Conservation (phyloP, 208 protist genomes). For the Leishmania aethiopica region DNA sequence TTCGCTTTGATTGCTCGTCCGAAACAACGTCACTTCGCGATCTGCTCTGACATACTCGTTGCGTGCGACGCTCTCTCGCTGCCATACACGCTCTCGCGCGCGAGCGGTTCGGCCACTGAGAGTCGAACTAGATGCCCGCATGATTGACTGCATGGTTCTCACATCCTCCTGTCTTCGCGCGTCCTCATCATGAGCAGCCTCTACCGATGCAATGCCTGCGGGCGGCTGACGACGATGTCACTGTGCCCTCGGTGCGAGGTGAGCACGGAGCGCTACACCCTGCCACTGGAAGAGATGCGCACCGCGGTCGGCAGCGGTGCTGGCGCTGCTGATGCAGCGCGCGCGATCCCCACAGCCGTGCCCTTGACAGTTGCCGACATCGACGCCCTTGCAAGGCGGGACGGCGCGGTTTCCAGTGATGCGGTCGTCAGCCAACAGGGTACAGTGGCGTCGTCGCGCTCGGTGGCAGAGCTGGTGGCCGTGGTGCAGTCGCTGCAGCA, state of each 20-base stretch:
- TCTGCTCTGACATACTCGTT: background rate
- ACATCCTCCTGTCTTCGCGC: background rate
- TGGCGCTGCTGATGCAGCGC: background rate
- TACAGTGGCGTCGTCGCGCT: too few relatives aligned
- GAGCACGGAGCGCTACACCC: slow-evolving; percentile 22
- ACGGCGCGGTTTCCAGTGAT: background rate
- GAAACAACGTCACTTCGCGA: background rate
- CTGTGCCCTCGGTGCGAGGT: slow-evolving; percentile 44
- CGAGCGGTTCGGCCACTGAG: background rate
- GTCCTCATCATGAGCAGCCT: slow-evolving; percentile 23
- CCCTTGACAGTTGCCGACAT: slow-evolving; percentile 14
- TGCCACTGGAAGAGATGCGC: background rate
- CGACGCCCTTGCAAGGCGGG: background rate
- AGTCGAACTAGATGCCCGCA: background rate
- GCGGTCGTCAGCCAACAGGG: too few relatives aligned
- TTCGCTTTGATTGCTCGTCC: background rate
- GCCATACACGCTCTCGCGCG: background rate
- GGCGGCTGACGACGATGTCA: slow-evolving; percentile 44
- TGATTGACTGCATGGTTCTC: background rate
- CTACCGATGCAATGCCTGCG: slow-evolving; percentile 30
- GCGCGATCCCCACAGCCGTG: background rate
- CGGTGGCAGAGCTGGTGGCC: background rate
- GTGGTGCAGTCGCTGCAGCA: slow-evolving; percentile 5
- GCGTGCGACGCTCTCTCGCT: background rate
- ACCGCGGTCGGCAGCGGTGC: background rate